Base-by-base conservation (phyloP, 768 basidiomycete genomes). In the Roridomyces roridus region DNA sequence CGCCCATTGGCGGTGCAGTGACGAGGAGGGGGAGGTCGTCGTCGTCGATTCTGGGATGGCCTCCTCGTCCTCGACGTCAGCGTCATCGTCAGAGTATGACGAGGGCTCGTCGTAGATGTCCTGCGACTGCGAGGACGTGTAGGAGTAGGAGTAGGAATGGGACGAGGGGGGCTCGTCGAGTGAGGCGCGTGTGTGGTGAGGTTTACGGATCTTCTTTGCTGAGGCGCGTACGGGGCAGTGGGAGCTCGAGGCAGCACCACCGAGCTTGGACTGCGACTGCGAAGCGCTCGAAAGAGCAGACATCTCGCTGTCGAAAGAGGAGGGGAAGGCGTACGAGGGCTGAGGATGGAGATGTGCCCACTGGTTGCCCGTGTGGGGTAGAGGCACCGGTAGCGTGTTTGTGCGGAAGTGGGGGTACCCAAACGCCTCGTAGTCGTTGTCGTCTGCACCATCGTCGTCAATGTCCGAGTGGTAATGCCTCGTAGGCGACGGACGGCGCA, bases 281-380 rank as follows among this genome's bases (percentile, higher is more conserved):
- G 35, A 40, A 39, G 55, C 28, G 29, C 23, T 20, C 6, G 41
- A 34, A 11, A 21, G 34, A 20, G 50, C 37, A 25, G 39, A 41
- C n/a, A 41, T 24, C 20, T 28, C 37, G 53, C 43, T 43, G 4
- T 46, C 48, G 54, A 25, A 46, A 25, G 46, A 40, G 45, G 42
- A 17, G 15, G 49, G 14, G 36, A 35, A 67, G 12, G 67, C 51
- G 17, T 68, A 65, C 5, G 57, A 34, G 11, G 0, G 44, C 23
- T 4, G 56, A n/a, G n/a, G n/a, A 67, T 3, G 59, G 63, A 43
- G 9, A 47, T 37, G 40, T 23, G 45, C 17, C 60, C 60, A 61
- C 60, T 61, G 60, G 55, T 61, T 60, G 49, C 54, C 34, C 43
- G 58, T 55, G 28, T 26, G 23, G 17, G 6, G 18, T 8, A 31